Evolutionary conservation across 768 basidiomycete genomes (phyloP), one percentile per base, ranked within the genome.

Genomic region (Paxillus ammoniavirescens): DNA sequence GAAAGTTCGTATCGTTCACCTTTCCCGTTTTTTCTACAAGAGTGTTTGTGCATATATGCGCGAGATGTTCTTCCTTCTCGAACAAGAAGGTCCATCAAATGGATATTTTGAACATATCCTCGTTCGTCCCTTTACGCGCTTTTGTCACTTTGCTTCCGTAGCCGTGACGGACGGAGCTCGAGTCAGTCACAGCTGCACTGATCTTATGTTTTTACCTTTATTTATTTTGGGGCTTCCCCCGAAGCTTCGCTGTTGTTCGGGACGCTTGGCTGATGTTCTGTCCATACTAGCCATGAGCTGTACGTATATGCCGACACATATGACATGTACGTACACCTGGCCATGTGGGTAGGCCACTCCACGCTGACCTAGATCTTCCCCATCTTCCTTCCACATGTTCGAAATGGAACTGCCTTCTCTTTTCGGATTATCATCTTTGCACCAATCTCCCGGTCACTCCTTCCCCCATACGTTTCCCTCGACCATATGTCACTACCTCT

Each of bases 211-310:
- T 35, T 35, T 21, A 33, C 10, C 10, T 8, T 33, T 33, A 33
- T 33, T 33, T 10, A 33, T 10, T 9, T 33, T 33, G 3, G 28
- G 7, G 10, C 0, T 42, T 26, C 3, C 26, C 9, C 13, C 18
- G 26, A 42, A 17, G 41, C n/a, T 12, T n/a, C 42, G 10, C 18
- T n/a, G 17, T 42, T 36, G n/a, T 31, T 23, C 40, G 38, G 33
- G 23, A 47, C n/a, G 8, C 37, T 43, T 14, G n/a, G 13, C 46
- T 37, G 26, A 56, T 57, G 23, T 46, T 31, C 26, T 46, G 13
- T 14, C 42, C 36, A 17, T 9, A 14, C 41, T 48, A 88, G 87
- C 65, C 93, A 95, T 59, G 93, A 95, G 71, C 68, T 93, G n/a
- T 91, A 91, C 65, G 75, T 78, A 52, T 89, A 88, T 64, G 76